Percentiles rank a stretch among this genome's conserved stretches.
phyloP scores from a whole-genome alignment of 306 rosid species.

The Argentina anserina region DNA sequence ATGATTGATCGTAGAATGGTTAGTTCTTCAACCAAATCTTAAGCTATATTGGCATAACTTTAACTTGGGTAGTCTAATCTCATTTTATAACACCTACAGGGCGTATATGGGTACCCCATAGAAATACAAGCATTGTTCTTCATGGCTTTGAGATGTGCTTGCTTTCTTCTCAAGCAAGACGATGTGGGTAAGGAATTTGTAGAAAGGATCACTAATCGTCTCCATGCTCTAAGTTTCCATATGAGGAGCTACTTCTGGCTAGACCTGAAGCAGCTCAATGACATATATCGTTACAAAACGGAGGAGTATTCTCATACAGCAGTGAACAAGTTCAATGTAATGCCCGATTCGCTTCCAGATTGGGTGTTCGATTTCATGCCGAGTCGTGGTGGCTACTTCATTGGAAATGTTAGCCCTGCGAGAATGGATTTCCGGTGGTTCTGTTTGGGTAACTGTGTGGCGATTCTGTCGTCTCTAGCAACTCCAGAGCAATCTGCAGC shows the following conservation, averaged over 20 bases:
- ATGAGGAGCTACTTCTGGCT: constrained; percentile 37
- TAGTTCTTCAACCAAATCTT: not conserved
- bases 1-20: constrained; percentile 44
- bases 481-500: constrained; percentile 37
- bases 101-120: constrained; percentile 35
- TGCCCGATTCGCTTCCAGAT: constrained; percentile 36
- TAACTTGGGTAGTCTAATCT: not conserved
- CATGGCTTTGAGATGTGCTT: constrained; percentile 34
- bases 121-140: constrained; percentile 39
- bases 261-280: constrained; percentile 35
- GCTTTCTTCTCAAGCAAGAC: constrained; percentile 30
- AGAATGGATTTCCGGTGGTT: constrained; percentile 46
- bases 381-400: constrained; percentile 36
- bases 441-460: constrained; percentile 38
- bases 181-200: constrained; percentile 26
- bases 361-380: constrained; percentile 45
- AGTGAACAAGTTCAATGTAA: constrained; percentile 41
- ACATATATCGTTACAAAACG: constrained; percentile 39
- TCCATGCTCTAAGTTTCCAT: constrained; percentile 34
- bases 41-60: not conserved
- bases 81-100: constrained; percentile 5
- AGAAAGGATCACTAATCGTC: constrained; percentile 24
- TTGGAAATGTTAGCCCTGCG: constrained; percentile 41
- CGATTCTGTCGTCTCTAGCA: constrained; percentile 35
- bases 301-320: constrained; percentile 45